These are phyloP conservation scores for Sequoiadendron giganteum DNA, from an alignment of 75 land plant species.

Conservation along the genomic window DNA sequence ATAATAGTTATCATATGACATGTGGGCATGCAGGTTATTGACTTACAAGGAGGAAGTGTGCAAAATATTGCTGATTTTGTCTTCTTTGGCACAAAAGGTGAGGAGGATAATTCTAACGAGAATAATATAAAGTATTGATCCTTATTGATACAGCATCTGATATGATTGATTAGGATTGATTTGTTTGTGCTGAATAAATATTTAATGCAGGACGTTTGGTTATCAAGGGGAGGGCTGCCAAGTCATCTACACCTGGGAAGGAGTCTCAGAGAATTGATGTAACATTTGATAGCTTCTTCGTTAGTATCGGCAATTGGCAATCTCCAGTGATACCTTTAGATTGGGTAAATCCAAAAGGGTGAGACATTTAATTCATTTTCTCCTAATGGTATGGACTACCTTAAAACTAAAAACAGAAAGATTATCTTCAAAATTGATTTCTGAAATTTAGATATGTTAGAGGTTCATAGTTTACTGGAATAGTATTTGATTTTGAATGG, in stretches of 20 bases:
- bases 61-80: slow-evolving; percentile 47
- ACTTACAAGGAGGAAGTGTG: slow-evolving; percentile 17
- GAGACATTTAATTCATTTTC: slow-evolving; percentile 1
- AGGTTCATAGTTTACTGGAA: neutral
- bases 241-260: slow-evolving; percentile 16
- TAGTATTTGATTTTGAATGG: neutral
- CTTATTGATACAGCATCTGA: neutral
- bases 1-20: neutral
- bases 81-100: slow-evolving; percentile 35
- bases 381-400: neutral
- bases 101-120: neutral
- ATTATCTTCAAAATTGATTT: neutral
- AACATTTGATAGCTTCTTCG: slow-evolving; percentile 32
- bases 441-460: neutral
- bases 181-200: neutral
- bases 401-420: neutral
- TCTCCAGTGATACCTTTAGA: slow-evolving; percentile 25
- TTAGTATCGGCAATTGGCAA: slow-evolving; percentile 19
- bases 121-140: neutral
- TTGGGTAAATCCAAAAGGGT: slow-evolving; percentile 49
- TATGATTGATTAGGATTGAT: neutral
- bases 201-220: slow-evolving; percentile 19
- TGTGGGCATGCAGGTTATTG: slow-evolving; percentile 30
- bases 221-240: slow-evolving; percentile 16
- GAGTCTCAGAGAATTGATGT: slow-evolving; percentile 33